Percentiles rank a stretch among this genome's conserved stretches.
These are phyloP conservation scores for Moringa oleifera DNA, from an alignment of 345 rosid genomes.

Conservation along the genomic window DNA sequence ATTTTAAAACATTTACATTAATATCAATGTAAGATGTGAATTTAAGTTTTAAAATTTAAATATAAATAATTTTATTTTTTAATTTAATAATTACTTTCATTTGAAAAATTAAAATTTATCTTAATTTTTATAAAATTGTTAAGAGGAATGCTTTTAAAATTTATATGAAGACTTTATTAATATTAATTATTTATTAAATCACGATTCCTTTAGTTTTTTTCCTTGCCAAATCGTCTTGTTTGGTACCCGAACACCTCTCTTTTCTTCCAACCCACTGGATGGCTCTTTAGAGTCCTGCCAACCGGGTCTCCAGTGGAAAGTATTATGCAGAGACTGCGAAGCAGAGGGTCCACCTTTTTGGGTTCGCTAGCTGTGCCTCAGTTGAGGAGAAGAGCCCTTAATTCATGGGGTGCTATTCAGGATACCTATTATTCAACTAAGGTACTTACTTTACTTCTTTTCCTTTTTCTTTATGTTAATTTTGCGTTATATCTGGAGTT, in stretches of 20 bases:
- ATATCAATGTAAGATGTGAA: too few species aligned
- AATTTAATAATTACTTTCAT: too few species aligned
- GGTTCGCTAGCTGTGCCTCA: conserved; percentile 40
- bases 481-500: not conserved
- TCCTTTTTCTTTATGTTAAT: too few species aligned
- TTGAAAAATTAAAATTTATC: too few species aligned
- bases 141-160: too few species aligned
- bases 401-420: conserved; percentile 71
- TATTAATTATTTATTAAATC: too few species aligned
- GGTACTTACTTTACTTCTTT: conserved; percentile 23
- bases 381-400: conserved; percentile 62
- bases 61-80: too few species aligned
- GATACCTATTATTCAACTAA: conserved; percentile 80
- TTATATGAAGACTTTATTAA: too few species aligned
- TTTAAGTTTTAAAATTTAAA: too few species aligned
- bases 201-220: too few species aligned
- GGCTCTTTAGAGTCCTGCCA: conserved; percentile 1
- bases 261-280: not conserved
- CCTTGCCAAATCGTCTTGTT: not conserved
- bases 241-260: not conserved
- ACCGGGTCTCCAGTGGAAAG: conserved; percentile 7
- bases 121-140: too few species aligned
- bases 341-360: conserved; percentile 43
- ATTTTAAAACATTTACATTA: too few species aligned
- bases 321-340: conserved; percentile 62